phyloP scores from a whole-genome alignment of 2,329 filamentous ascomycete species.

The Emmonsiellopsis sp. region DNA sequence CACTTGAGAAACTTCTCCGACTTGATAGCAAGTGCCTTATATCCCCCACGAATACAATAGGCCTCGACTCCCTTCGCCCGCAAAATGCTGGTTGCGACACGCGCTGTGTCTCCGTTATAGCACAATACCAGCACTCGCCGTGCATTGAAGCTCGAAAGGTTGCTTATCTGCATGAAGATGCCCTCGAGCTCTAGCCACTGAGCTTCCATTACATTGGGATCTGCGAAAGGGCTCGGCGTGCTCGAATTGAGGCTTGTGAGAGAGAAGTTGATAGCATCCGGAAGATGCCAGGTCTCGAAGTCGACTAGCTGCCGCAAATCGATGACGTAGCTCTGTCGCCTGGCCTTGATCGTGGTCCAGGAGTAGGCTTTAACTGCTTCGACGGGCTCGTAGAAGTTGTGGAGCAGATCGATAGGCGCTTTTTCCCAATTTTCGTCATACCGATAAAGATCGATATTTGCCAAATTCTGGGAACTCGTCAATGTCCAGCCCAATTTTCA shows the following conservation, averaged over 20 bases:
- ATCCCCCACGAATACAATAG: conserved; percentile 39
- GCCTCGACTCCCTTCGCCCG: conserved; percentile 42
- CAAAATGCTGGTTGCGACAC: conserved; percentile 47
- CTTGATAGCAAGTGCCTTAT: not conserved
- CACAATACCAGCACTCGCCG: conserved; percentile 41
- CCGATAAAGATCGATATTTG: conserved; percentile 43
- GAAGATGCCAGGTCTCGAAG: conserved; percentile 30
- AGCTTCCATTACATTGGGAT: conserved; percentile 33
- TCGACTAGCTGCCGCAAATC: not conserved
- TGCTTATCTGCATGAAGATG: conserved; percentile 27
- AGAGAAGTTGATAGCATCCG: conserved; percentile 38
- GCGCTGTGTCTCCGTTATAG: conserved; percentile 47
- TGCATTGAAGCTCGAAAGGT: conserved; percentile 14
- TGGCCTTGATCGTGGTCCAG: not conserved
- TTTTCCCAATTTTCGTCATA: conserved; percentile 50
- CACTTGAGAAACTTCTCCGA: not conserved
- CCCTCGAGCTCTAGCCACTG: conserved; percentile 43
- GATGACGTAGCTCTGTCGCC: not conserved
- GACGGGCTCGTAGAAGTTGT: conserved; percentile 23
- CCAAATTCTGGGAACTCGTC: conserved; percentile 30
- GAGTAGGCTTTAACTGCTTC: not conserved
- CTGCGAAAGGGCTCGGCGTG: conserved; percentile 39
- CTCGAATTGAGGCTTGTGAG: conserved; percentile 27
- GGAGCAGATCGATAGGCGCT: conserved; percentile 31
- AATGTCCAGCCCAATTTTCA: not conserved